phyloP scores from a whole-genome alignment of 495 filamentous ascomycete species.

The Penicillium steckii region DNA sequence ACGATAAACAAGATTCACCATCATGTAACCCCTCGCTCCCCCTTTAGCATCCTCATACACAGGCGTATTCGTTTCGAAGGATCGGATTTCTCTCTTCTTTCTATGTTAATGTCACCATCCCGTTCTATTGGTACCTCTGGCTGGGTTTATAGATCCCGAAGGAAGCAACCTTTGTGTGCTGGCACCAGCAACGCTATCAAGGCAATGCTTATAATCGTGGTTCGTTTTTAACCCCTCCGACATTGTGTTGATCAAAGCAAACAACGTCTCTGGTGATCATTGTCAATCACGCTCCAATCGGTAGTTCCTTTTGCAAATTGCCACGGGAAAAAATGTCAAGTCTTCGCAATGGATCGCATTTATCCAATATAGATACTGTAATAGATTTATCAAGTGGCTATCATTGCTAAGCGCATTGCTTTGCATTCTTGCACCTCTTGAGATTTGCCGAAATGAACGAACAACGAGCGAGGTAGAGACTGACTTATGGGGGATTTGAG shows the following conservation, averaged over 20 bases:
- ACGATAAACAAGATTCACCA: conserved; percentile 58
- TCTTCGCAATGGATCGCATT: not conserved
- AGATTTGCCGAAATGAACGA: too few relatives aligned
- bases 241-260: conserved; percentile 2
- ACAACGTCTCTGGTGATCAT: conserved; percentile 12
- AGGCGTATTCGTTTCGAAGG: conserved; percentile 44
- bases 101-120: conserved; percentile 29
- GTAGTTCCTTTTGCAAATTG: conserved; percentile 19
- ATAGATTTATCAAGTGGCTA: not conserved
- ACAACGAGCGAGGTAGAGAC: too few relatives aligned
- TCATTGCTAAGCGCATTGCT: not conserved
- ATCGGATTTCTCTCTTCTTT: conserved; percentile 24
- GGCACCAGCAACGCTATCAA: conserved; percentile 8
- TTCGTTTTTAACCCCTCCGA: not conserved
- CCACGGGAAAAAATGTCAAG: conserved; percentile 19
- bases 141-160: conserved; percentile 8
- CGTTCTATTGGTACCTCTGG: conserved; percentile 12
- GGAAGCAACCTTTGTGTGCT: conserved; percentile 12
- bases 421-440: too few relatives aligned
- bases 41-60: conserved; percentile 48
- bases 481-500: too few relatives aligned
- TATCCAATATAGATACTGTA: not conserved
- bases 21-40: conserved; percentile 51
- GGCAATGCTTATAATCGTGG: conserved; percentile 7
- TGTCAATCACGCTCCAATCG: conserved; percentile 14